phyloP scores from a whole-genome alignment of 345 rosid species.

The Populus nigra region DNA sequence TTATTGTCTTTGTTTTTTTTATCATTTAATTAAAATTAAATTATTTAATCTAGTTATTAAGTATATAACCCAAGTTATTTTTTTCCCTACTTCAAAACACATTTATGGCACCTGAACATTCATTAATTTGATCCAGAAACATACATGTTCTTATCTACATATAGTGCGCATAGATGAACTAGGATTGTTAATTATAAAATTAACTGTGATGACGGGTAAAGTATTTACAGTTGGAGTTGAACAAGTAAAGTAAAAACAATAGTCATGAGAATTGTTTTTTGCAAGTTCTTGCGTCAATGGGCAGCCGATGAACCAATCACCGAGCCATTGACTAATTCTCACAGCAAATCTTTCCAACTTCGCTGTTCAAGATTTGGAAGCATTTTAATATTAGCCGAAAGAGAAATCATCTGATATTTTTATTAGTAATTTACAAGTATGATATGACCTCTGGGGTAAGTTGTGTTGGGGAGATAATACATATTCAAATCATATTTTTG shows the following conservation, averaged over 20 bases:
- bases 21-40: too few species aligned
- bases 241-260: too few species aligned
- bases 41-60: too few species aligned
- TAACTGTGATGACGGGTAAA: background rate
- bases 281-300: conserved; percentile 23
- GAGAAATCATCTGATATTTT: conserved; percentile 2
- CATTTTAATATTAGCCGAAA: conserved; percentile 5
- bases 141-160: background rate
- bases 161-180: background rate
- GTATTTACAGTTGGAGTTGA: background rate
- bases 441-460: background rate
- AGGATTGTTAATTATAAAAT: background rate
- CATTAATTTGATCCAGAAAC: background rate
- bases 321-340: conserved; percentile 25
- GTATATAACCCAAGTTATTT: too few species aligned
- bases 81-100: too few species aligned
- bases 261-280: too few species aligned
- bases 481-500: too few species aligned
- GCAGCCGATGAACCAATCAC: background rate
- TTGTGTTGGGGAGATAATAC: conserved; percentile 6
- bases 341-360: conserved; percentile 25
- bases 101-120: background rate
- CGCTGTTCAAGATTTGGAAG: conserved; percentile 21
- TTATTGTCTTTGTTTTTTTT: too few species aligned
- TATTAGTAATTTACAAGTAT: conserved; percentile 1